Evolutionary conservation across 148 eudicot species (phyloP), one percentile per base, ranked within the genome.

Genomic region (Rhododendron mucronatum): DNA sequence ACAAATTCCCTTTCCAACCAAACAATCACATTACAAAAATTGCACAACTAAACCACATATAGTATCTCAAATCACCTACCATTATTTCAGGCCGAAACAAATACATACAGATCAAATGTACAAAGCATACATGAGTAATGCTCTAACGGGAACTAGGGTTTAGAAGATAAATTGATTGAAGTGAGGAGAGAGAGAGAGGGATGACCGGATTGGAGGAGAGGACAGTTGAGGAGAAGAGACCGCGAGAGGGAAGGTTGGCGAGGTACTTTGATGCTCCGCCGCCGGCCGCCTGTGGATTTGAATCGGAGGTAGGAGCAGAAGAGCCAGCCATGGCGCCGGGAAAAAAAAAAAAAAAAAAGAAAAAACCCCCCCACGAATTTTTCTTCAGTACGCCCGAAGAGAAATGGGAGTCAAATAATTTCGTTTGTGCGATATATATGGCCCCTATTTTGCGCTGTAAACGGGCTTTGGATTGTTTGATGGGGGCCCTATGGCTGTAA

Each of bases 201-300:
- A 91, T 85, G 74, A 94, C 98, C 92, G 91, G 88, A 91, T 92
- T 91, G 30, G 96, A 87, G 73, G 98, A 93, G 69, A 90, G 74
- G 63, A 93, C 89, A 75, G 93, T 86, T 84, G 98, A 91, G 69
- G 96, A 91, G 88, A 95, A 90, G 87, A 92, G 88, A 87, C 99
- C 99, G 55, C 98, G 96, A 80, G 96, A 95, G 77, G 98, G 98
- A 20, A 96, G 95, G 90, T 90, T 84, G 80, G 88, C 37, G 65
- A 96, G 95, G 83, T 86, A 90, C 81, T 89, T 89, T 12, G 93
- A 89, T 44, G 95, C 94, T 4, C 91, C 90, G 81, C 78, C 82
- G 65, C 76, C 39, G 76, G 76, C 76, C 41, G 83, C 82, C 81
- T 83, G 16, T 48, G 84, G 77, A 80, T 39, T 81, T 23, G 91